phyloP scores from a whole-genome alignment of 1,284 basidiomycete species.

The Crucibulum cyathiforme region DNA sequence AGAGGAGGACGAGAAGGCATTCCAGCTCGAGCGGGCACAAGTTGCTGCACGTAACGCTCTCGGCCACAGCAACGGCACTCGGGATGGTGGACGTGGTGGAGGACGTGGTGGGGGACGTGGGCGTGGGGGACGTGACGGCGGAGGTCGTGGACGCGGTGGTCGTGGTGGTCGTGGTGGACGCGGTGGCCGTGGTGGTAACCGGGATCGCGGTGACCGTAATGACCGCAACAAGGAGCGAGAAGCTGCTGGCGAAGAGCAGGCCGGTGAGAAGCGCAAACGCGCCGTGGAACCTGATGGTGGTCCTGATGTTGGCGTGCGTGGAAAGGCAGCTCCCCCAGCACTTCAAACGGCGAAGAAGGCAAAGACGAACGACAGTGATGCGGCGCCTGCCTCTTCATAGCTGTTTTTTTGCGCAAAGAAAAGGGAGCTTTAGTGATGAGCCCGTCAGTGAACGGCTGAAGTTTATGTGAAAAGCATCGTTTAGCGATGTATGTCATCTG shows the following conservation, averaged over 20 bases:
- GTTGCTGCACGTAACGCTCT: constrained; percentile 62
- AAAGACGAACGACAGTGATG: constrained; percentile 40
- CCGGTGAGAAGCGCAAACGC: constrained; percentile 76
- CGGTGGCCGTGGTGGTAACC: constrained; percentile 44
- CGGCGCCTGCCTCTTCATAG: too few species aligned
- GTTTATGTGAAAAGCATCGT: too few species aligned
- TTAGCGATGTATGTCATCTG: too few species aligned
- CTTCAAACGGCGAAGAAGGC: constrained; percentile 64
- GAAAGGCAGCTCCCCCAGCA: constrained; percentile 65
- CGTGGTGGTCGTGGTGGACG: constrained; percentile 42
- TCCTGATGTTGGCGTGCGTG: constrained; percentile 66
- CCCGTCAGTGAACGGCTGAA: too few species aligned
- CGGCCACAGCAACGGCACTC: constrained; percentile 33
- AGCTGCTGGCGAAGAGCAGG: constrained; percentile 31
- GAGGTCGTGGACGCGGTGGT: neutral
- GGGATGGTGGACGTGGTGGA: constrained; percentile 44
- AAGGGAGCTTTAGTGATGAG: too few species aligned
- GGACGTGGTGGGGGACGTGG: constrained; percentile 52
- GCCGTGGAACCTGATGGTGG: constrained; percentile 78
- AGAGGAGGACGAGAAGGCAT: constrained; percentile 62
- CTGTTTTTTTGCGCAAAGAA: too few species aligned
- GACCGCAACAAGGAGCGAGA: constrained; percentile 25
- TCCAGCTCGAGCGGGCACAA: constrained; percentile 75
- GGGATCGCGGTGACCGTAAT: constrained; percentile 45
- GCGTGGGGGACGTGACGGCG: constrained; percentile 42